These are phyloP conservation scores for Mucor ambiguus DNA, from an alignment of 371 early-diverging fungal genomes.

Conservation along the genomic window DNA sequence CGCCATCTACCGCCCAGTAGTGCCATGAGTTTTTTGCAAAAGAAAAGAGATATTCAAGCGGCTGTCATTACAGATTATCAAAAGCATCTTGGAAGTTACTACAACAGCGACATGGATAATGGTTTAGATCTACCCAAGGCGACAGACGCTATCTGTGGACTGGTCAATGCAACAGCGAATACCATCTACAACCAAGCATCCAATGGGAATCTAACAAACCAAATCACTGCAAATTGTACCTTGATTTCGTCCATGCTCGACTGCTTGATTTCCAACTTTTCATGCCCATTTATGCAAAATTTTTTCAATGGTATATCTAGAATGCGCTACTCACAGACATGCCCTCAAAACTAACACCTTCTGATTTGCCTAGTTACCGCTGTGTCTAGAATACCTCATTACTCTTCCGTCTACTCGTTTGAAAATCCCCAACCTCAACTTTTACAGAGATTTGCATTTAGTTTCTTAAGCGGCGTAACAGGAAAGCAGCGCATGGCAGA, in stretches of 20 bases:
- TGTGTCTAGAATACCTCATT: slow-evolving; percentile 42
- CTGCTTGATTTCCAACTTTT: slow-evolving; percentile 70
- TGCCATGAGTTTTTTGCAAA: slow-evolving; percentile 71
- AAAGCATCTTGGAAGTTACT: slow-evolving; percentile 56
- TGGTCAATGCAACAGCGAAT: slow-evolving; percentile 60
- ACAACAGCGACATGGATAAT: slow-evolving; percentile 71
- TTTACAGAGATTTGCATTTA: slow-evolving; percentile 44
- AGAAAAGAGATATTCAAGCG: slow-evolving; percentile 61
- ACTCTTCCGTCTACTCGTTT: slow-evolving; percentile 46
- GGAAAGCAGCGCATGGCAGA: slow-evolving; percentile 32
- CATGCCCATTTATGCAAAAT: slow-evolving; percentile 61
- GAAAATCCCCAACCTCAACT: slow-evolving; percentile 42
- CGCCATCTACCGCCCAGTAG: slow-evolving; percentile 75
- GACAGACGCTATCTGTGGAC: slow-evolving; percentile 57
- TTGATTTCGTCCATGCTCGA: slow-evolving; percentile 59
- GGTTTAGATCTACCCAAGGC: slow-evolving; percentile 25
- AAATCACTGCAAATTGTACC: slow-evolving; percentile 48
- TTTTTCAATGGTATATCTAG: slow-evolving; percentile 59
- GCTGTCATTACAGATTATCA: slow-evolving; percentile 70
- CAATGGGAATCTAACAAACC: slow-evolving; percentile 43
- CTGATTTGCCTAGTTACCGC: slow-evolving; percentile 24
- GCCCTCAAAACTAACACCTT: not conserved
- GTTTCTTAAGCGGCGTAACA: slow-evolving; percentile 60
- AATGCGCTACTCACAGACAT: not conserved
- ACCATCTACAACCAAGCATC: slow-evolving; percentile 53